Evolutionary conservation across 148 eudicot species (phyloP), one percentile per base, ranked within the genome.

Genomic region (Tetragonia tetragonoides): DNA sequence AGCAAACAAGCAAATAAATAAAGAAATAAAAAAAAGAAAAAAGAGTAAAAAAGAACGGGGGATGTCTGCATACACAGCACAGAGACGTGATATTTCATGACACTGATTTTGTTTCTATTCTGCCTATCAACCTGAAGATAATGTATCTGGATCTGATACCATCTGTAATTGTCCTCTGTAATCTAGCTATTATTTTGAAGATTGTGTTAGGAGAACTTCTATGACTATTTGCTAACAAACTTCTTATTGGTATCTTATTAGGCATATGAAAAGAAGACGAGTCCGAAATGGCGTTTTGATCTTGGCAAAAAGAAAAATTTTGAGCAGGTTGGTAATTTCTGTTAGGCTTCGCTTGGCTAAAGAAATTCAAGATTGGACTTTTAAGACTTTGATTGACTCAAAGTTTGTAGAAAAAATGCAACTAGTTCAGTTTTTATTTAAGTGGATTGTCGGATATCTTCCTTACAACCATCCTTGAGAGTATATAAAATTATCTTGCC

Each of bases 201-300:
- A 28, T 5, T 77, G 9, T 21, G 17, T 72, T 10, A 8, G 18
- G 44, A 46, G 44, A 4, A 82, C 12, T 74, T 39, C 6, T 65
- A n/a, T n/a, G n/a, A n/a, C n/a, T n/a, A 14, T 37, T 2, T 40
- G 70, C 42, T 61, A 39, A 60, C 44, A 46, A 47, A 14, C 38
- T 62, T 64, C 28, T 54, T 39, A 46, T 60, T 49, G 70, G 10
- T 49, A 17, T 72, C n/a, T 79, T 39, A 76, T 28, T 83, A 96
- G 99, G 99, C 98, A 77, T 96, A 90, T 83, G 99, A 96, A 81
- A 95, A 95, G 93, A 91, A 84, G 85, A 84, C 98, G 42, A 54
- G 85, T 85, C 92, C 98, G 59, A 96, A 86, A 80, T 96, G 98
- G 93, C 95, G 91, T 21, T 93, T 85, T 81, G 97, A 96, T 73